Conservation (phyloP, 2,329 filamentous ascomycete species). For the Paracoccidioides brasiliensis region DNA sequence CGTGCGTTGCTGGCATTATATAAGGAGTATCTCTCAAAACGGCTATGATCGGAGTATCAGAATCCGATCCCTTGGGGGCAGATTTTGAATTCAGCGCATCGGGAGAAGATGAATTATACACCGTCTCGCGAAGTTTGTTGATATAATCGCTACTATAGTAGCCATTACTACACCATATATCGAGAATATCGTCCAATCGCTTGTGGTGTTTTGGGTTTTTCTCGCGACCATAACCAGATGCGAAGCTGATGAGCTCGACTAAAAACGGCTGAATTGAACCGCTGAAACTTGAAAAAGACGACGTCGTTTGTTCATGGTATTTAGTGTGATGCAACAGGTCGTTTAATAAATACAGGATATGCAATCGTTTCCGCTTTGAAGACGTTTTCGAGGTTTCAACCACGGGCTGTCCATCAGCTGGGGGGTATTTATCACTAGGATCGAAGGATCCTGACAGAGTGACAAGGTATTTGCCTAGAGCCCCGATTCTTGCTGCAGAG, state of each 20-base stretch:
- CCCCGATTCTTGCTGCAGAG: conserved; percentile 51
- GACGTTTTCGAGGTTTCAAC: conserved; percentile 30
- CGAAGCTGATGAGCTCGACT: conserved; percentile 48
- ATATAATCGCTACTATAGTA: conserved; percentile 48
- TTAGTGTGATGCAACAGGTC: conserved; percentile 62
- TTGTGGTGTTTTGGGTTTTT: conserved; percentile 52
- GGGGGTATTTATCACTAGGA: conserved; percentile 6
- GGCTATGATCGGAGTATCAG: conserved; percentile 34
- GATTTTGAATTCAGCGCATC: conserved; percentile 20
- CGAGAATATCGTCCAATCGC: conserved; percentile 52
- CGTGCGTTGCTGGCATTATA: conserved; percentile 62
- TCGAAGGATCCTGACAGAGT: conserved; percentile 51
- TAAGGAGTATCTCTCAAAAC: conserved; percentile 43
- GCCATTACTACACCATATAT: conserved; percentile 54
- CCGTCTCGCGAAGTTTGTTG: conserved; percentile 45
- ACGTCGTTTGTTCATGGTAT: conserved; percentile 33
- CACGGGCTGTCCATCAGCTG: conserved; percentile 5
- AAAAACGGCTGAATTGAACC: conserved; percentile 47
- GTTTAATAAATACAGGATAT: conserved; percentile 65
- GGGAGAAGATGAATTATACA: conserved; percentile 33
- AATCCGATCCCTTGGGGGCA: conserved; percentile 15
- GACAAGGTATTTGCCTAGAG: conserved; percentile 63
- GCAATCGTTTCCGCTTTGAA: conserved; percentile 54
- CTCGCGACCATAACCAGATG: conserved; percentile 39
- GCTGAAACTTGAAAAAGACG: conserved; percentile 39